Evolutionary conservation across 1,139 yeast species (phyloP).

Genomic region (Taphrina wiesneri): DNA sequence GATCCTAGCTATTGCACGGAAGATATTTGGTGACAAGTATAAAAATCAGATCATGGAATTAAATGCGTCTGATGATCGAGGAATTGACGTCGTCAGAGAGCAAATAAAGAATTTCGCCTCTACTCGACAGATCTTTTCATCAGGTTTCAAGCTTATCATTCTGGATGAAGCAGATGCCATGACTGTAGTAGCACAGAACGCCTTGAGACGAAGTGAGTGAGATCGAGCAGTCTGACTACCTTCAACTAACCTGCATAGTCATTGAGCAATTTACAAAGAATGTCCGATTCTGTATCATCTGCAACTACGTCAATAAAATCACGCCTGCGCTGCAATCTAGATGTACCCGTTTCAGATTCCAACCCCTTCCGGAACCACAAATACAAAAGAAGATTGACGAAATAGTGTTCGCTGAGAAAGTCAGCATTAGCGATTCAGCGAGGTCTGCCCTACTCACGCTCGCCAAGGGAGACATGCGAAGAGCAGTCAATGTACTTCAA

Average conservation of each 20-base stretch:
- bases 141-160: conserved; percentile 75
- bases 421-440: conserved; percentile 63
- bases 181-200: conserved; percentile 97
- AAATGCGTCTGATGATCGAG: conserved; percentile 83
- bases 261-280: conserved; percentile 94
- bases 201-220: conserved; percentile 67
- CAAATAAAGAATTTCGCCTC: conserved; percentile 83
- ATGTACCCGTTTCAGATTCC: conserved; percentile 91
- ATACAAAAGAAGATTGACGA: conserved; percentile 64
- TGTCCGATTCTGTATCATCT: conserved; percentile 92
- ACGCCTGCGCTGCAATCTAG: conserved; percentile 93
- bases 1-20: conserved; percentile 80
- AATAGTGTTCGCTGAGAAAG: conserved; percentile 68
- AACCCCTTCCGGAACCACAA: conserved; percentile 71
- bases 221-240: neutral
- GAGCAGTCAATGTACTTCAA: conserved; percentile 88
- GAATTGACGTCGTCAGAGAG: conserved; percentile 81
- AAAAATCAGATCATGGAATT: conserved; percentile 54
- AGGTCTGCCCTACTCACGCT: conserved; percentile 64
- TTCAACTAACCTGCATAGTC: conserved; percentile 43
- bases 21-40: conserved; percentile 76
- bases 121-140: conserved; percentile 74
- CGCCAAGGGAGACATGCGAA: conserved; percentile 93
- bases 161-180: conserved; percentile 98
- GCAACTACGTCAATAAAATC: conserved; percentile 92